phyloP scores from a whole-genome alignment of 441 rosid species.

The Bocquillonia castaneifolia region DNA sequence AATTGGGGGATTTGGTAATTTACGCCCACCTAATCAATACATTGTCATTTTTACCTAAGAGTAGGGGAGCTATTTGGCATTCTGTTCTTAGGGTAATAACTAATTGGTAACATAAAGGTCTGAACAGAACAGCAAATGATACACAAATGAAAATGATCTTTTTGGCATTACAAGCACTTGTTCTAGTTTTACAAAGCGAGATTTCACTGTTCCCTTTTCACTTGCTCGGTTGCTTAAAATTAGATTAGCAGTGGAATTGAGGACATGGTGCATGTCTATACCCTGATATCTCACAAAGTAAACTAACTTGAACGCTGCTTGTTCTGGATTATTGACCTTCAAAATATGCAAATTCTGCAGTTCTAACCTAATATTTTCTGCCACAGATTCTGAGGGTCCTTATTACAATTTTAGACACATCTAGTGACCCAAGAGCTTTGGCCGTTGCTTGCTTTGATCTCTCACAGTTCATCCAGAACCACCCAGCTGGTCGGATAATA shows the following conservation, averaged over 20 bases:
- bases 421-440: slow-evolving; percentile 75
- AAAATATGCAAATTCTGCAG: neutral
- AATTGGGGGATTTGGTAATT: neutral
- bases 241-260: neutral
- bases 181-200: neutral
- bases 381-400: slow-evolving; percentile 90
- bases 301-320: neutral
- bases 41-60: neutral
- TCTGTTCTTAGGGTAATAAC: neutral
- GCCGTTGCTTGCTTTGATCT: slow-evolving; percentile 92
- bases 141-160: neutral
- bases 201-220: neutral
- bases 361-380: slow-evolving; percentile 14
- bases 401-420: slow-evolving; percentile 81
- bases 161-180: neutral
- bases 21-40: neutral
- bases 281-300: neutral
- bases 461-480: slow-evolving; percentile 88
- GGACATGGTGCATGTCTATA: neutral
- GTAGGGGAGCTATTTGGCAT: neutral
- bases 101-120: no score
- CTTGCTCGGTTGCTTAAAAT: neutral
- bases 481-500: slow-evolving; percentile 91
- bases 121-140: no score
- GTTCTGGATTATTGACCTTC: neutral